Base-by-base conservation (phyloP, 2,329 filamentous ascomycete species). In the Apiospora arundinis region DNA sequence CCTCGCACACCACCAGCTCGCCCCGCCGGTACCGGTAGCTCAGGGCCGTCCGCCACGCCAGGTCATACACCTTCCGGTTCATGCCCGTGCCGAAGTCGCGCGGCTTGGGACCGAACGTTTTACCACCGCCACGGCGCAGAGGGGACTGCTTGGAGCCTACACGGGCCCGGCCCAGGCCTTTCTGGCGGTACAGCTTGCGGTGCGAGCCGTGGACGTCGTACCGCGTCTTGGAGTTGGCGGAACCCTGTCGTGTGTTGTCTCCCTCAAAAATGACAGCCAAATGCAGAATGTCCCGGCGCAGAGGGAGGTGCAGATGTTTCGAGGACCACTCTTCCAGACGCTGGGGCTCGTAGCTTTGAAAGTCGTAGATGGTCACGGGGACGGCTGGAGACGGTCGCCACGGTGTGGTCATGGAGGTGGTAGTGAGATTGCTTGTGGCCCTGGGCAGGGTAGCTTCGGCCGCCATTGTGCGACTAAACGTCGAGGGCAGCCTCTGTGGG, bases 1-100 rank as follows among this genome's bases (percentile, higher is more conserved):
- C 92, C 78, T 95, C 92, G 77, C 96, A 91, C 56, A 99, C 90
- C 75, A 98, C 86, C 77, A 99, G 85, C 85, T 98, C 94, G 67
- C 95, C 96, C 75, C 91, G 90, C 75, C 92, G 88, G 83, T 96
- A 98, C 72, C 96, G 91, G 85, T 97, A 97, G 79, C 93, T 96
- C 75, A 99, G 88, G 14, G 96, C 96, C 60, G 93, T 98, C 80
- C 96, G 91, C 94, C 94, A 98, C 12, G 96, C 96, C 77, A 97
- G 88, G 83, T 98, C 95, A 85, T 99, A 99, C 67, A 97, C 90
- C 85, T 98, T 98, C 80, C 89, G 88, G 77, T 92, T 95, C 70
- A 99, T 86, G 21, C 89, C 88, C 28, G 95, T 97, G 72, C 90
- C 90, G 80, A 99, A 99, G 84, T 98, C 94, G 80, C 96, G 89